Conservation (phyloP, 768 basidiomycete species). For the Neoboletus subvelutipes region DNA sequence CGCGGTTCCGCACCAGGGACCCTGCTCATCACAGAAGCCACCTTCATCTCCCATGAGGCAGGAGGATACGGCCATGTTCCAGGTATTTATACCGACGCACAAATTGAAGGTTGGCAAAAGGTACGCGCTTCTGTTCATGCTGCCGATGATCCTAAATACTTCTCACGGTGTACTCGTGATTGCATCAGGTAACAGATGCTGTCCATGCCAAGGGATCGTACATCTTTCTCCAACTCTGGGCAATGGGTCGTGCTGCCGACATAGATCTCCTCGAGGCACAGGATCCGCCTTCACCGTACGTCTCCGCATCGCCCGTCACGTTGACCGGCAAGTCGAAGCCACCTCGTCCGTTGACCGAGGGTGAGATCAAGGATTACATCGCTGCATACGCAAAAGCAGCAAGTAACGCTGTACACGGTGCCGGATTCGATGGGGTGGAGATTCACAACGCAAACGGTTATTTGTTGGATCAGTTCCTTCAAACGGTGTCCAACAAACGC, state of each 20-base stretch:
- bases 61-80: slow-evolving; percentile 53
- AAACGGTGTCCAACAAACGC: slow-evolving; percentile 53
- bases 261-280: slow-evolving; percentile 32
- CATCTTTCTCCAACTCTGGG: too few species aligned
- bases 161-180: not conserved
- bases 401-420: slow-evolving; percentile 32
- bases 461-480: slow-evolving; percentile 61
- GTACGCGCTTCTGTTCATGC: slow-evolving; percentile 18
- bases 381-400: slow-evolving; percentile 33
- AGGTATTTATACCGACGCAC: slow-evolving; percentile 63
- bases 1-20: slow-evolving; percentile 49
- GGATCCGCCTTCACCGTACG: slow-evolving; percentile 33
- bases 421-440: slow-evolving; percentile 50
- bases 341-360: slow-evolving; percentile 20
- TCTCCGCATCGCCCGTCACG: slow-evolving; percentile 35
- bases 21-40: slow-evolving; percentile 57
- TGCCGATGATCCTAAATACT: too few species aligned
- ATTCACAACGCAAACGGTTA: slow-evolving; percentile 45
- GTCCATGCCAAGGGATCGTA: too few species aligned
- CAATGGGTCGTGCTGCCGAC: too few species aligned
- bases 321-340: slow-evolving; percentile 15
- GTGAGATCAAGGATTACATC: slow-evolving; percentile 37
- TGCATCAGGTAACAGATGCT: slow-evolving; percentile 47
- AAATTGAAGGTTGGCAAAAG: slow-evolving; percentile 51
- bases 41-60: slow-evolving; percentile 48